phyloP scores from a whole-genome alignment of 805 yeast species.

The Sugiyamaella chiloensis region DNA sequence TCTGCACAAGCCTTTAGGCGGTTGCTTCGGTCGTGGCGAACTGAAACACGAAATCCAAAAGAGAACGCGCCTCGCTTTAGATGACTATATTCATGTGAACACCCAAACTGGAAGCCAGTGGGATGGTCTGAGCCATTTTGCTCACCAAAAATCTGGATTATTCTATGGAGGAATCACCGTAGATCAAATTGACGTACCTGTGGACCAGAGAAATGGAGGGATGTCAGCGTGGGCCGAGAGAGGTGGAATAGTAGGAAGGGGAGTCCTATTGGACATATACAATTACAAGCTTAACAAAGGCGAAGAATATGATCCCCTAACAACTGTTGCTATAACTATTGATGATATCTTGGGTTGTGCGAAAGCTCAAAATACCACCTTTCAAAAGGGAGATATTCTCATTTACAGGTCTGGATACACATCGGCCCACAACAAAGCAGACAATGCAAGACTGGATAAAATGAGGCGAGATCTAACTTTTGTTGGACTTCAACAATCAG shows the following conservation, averaged over 20 bases:
- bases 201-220: constrained; percentile 4
- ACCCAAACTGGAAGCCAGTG: constrained; percentile 35
- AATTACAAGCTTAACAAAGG: constrained; percentile 29
- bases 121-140: constrained; percentile 34
- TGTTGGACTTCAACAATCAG: constrained; percentile 29
- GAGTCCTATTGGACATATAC: constrained; percentile 34
- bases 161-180: constrained; percentile 28
- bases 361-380: constrained; percentile 24
- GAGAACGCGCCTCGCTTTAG: constrained; percentile 17
- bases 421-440: constrained; percentile 25
- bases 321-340: constrained; percentile 26
- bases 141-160: constrained; percentile 21
- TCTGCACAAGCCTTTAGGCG: constrained; percentile 16
- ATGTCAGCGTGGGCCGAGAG: constrained; percentile 25
- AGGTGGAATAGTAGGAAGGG: constrained; percentile 34
- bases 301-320: constrained; percentile 27
- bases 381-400: constrained; percentile 33
- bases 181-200: constrained; percentile 20
- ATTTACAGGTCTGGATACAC: constrained; percentile 32
- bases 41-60: constrained; percentile 8
- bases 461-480: constrained; percentile 8
- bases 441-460: constrained; percentile 9
- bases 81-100: constrained; percentile 31
- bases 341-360: constrained; percentile 27
- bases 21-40: constrained; percentile 1